These are phyloP conservation scores for Exophiala oligosperma DNA, from an alignment of 2,329 filamentous ascomycete species.

Conservation along the genomic window DNA sequence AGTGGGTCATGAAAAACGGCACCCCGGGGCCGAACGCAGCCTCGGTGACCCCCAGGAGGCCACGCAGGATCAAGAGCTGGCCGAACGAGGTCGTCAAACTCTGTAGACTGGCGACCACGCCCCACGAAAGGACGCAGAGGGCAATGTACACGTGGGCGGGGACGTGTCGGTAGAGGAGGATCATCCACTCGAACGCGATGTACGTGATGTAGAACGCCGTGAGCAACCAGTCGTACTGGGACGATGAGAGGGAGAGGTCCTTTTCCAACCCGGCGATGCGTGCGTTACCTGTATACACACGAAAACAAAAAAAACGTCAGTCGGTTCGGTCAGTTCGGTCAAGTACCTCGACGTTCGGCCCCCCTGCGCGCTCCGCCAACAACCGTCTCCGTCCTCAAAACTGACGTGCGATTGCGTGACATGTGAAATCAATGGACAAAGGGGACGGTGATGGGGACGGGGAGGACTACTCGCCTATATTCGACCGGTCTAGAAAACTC, in stretches of 20 bases:
- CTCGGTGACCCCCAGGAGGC: slow-evolving; percentile 56
- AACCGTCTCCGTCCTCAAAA: no score
- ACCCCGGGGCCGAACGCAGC: slow-evolving; percentile 64
- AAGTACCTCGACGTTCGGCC: no score
- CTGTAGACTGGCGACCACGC: slow-evolving; percentile 64
- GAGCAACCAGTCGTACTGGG: slow-evolving; percentile 62
- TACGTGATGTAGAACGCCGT: slow-evolving; percentile 66
- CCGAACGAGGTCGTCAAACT: slow-evolving; percentile 61
- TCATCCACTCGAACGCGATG: slow-evolving; percentile 67
- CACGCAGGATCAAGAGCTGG: slow-evolving; percentile 38
- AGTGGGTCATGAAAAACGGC: slow-evolving; percentile 65
- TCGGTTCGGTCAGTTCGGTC: no score
- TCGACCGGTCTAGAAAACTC: slow-evolving; percentile 82
- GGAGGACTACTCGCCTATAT: slow-evolving; percentile 42
- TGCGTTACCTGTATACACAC: slow-evolving; percentile 49
- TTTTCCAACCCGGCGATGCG: slow-evolving; percentile 58
- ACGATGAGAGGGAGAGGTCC: slow-evolving; percentile 55
- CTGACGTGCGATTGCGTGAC: no score
- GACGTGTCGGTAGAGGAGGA: slow-evolving; percentile 60
- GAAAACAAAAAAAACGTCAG: no score
- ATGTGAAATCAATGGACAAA: no score
- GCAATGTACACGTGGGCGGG: slow-evolving; percentile 63
- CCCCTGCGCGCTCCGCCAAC: no score
- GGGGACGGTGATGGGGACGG: no score
- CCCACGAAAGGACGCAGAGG: slow-evolving; percentile 71